Base-by-base conservation (phyloP, 2,329 filamentous ascomycete species). In the Apiospora arundinis region DNA sequence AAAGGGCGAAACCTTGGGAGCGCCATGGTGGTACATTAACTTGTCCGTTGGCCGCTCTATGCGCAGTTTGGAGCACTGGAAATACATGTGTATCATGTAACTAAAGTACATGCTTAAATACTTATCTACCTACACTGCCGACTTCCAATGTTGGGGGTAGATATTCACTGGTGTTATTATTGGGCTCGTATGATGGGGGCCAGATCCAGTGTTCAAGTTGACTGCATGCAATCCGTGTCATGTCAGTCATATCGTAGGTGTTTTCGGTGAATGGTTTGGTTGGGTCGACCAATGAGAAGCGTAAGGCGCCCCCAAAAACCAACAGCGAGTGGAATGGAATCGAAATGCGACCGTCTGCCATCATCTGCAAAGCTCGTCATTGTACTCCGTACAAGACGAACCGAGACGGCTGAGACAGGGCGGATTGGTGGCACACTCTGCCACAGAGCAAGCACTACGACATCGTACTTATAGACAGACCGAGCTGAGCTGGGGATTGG, bases 1-100 rank as follows among this genome's bases (percentile, higher is more conserved):
- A 63, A 63, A n/a, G n/a, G 56, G 56, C 56, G 56, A 40, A 63
- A 63, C 56, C 56, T 63, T 63, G 56, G 56, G 32, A 14, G 56
- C 56, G 56, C 56, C 56, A 63, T 63, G 21, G 56, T 63, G 56
- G 28, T 63, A 63, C 32, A 40, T 63, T 63, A 63, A 28, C n/a
- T 11, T n/a, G 56, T n/a, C 56, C 56, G 40, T 11, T 37, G 18
- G 52, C 28, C 52, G 32, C 16, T 37, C 28, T 37, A 21, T n/a
- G 52, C 52, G 56, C 32, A 40, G n/a, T n/a, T 6, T 63, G 32
- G 18, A 21, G 52, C 28, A 60, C 52, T 12, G 16, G 9, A 8
- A 23, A n/a, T n/a, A 32, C 56, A n/a, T 16, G 49, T 32, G 49
- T 25, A 32, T 11, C 25, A 8, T 5, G 49, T 56, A 56, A 56